Percentiles rank a stretch among this genome's conserved stretches.
These are phyloP conservation scores for Daldinia childiae DNA, from an alignment of 495 filamentous ascomycete genomes.

Conservation along the genomic window DNA sequence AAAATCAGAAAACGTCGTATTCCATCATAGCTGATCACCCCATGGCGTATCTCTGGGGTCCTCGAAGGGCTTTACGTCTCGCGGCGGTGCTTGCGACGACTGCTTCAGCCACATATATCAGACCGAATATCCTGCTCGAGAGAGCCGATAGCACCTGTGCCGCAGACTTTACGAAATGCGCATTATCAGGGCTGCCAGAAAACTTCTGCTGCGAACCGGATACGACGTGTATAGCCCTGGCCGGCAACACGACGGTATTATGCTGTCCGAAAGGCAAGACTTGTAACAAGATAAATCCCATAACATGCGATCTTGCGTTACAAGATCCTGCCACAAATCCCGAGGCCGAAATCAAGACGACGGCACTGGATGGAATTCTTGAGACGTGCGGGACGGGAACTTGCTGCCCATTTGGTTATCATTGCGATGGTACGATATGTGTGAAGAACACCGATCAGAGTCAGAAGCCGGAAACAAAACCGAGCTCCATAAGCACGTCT, in stretches of 20 bases:
- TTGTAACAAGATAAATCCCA: conserved; percentile 73
- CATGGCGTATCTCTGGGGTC: conserved; percentile 35
- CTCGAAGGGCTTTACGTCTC: conserved; percentile 43
- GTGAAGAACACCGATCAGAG: conserved; percentile 52
- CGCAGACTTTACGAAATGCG: conserved; percentile 57
- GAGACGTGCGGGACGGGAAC: conserved; percentile 61
- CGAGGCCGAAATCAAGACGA: conserved; percentile 74
- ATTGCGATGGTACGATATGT: conserved; percentile 64
- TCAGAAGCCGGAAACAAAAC: conserved; percentile 47
- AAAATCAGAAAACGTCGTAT: neutral
- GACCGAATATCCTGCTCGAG: conserved; percentile 44
- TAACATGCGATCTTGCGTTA: conserved; percentile 72
- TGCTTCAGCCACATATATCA: conserved; percentile 44
- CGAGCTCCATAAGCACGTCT: conserved; percentile 47
- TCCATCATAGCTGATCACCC: conserved; percentile 1
- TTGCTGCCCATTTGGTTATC: conserved; percentile 80
- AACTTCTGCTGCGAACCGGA: conserved; percentile 78
- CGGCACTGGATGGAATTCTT: conserved; percentile 64
- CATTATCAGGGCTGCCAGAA: conserved; percentile 63
- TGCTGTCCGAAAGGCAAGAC: conserved; percentile 75
- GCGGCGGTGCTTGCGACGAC: conserved; percentile 44
- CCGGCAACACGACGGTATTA: conserved; percentile 72
- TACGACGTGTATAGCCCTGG: conserved; percentile 71
- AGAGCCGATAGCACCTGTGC: conserved; percentile 48
- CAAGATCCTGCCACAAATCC: conserved; percentile 72